These are phyloP conservation scores for Starmerella etchellsii DNA, from an alignment of 805 yeast species.

Conservation along the genomic window DNA sequence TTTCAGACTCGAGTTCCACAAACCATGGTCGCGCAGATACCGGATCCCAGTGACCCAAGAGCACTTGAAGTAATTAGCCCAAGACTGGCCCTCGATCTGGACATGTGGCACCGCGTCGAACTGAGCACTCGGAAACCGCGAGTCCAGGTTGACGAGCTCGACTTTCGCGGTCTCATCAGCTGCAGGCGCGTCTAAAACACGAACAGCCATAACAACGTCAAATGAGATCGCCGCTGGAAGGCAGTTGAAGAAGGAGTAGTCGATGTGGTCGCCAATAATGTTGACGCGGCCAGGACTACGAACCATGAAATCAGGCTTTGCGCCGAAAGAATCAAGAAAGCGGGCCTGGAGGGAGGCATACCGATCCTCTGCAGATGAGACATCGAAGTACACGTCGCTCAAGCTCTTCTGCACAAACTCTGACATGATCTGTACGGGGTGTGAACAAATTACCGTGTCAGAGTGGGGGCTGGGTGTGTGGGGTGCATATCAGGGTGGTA, in stretches of 20 bases:
- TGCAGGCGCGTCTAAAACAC: constrained; percentile 18
- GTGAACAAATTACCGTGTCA: too few species aligned
- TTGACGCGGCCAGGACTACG: constrained; percentile 70
- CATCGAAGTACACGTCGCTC: constrained; percentile 12
- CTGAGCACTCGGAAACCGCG: constrained; percentile 19
- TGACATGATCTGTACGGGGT: too few species aligned
- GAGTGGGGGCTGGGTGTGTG: too few species aligned
- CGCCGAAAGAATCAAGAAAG: constrained; percentile 1
- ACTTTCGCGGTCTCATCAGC: constrained; percentile 18
- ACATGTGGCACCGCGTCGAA: constrained; percentile 22
- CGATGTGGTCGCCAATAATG: constrained; percentile 63
- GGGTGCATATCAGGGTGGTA: too few species aligned
- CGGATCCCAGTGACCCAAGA: constrained; percentile 49
- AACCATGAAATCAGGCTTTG: constrained; percentile 32
- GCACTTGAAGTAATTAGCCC: constrained; percentile 62
- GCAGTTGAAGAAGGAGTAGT: constrained; percentile 52
- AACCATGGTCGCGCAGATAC: constrained; percentile 27
- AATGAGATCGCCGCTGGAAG: constrained; percentile 61
- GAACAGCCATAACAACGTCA: constrained; percentile 43
- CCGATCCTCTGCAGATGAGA: constrained; percentile 4
- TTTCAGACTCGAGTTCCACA: not conserved
- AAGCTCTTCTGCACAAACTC: not conserved
- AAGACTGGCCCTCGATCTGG: constrained; percentile 40
- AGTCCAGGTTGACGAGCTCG: constrained; percentile 29
- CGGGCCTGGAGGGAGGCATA: constrained; percentile 1